Conservation (phyloP, 2,329 filamentous ascomycete species). For the Eutypella sp. region DNA sequence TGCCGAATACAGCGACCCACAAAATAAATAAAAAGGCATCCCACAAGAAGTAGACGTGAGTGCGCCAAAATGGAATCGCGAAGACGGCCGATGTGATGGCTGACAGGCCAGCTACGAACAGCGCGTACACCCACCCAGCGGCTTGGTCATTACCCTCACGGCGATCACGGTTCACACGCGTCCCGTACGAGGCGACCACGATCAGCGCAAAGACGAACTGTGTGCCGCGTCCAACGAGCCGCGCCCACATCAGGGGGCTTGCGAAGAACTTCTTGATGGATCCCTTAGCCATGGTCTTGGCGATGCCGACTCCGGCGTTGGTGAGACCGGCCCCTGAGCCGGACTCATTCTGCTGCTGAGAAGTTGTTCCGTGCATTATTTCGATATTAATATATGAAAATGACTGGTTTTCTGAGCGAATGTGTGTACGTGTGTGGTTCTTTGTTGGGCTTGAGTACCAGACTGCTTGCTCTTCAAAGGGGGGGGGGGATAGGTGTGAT, state of each 20-base stretch:
- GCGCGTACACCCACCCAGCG: slow-evolving; percentile 60
- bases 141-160: slow-evolving; percentile 34
- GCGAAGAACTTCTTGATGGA: neutral
- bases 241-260: slow-evolving; percentile 30
- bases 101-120: slow-evolving; percentile 51
- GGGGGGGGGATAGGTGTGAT: too few relatives aligned
- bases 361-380: neutral
- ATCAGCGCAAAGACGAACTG: slow-evolving; percentile 68
- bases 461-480: too few relatives aligned
- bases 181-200: slow-evolving; percentile 64
- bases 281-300: neutral
- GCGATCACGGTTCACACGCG: slow-evolving; percentile 48
- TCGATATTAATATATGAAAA: neutral
- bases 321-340: neutral
- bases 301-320: neutral
- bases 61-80: slow-evolving; percentile 28
- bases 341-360: neutral
- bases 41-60: slow-evolving; percentile 40
- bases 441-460: neutral
- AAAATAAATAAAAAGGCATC: slow-evolving; percentile 38
- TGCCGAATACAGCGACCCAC: slow-evolving; percentile 66
- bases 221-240: slow-evolving; percentile 54
- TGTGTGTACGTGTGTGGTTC: neutral
- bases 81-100: slow-evolving; percentile 44
- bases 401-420: neutral